phyloP scores from a whole-genome alignment of 1,139 yeast genomes.

The Yarrowia galli region DNA sequence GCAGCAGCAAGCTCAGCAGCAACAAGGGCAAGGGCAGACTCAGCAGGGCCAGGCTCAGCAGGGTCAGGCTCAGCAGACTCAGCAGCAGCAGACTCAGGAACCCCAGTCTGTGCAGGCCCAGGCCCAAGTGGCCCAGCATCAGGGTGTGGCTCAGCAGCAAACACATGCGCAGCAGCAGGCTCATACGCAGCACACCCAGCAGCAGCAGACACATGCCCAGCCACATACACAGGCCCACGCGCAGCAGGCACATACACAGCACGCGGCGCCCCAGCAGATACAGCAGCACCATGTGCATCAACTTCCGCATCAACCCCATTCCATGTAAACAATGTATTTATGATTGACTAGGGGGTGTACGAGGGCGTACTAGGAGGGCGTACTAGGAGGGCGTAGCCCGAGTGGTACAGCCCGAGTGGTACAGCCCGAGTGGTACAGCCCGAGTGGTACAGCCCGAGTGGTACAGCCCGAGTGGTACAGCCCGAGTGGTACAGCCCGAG shows the following conservation, averaged over 20 bases:
- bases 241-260: constrained; percentile 5
- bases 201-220: not conserved
- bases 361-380: not conserved
- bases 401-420: no score
- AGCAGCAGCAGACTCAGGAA: not conserved
- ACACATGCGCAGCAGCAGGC: not conserved
- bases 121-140: constrained; percentile 6
- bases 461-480: no score
- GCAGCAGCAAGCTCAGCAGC: constrained; percentile 34
- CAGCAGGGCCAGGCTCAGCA: constrained; percentile 35
- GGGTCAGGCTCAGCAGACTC: constrained; percentile 16
- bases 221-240: not conserved
- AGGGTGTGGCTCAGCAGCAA: constrained; percentile 9
- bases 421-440: no score
- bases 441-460: no score
- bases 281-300: constrained; percentile 35
- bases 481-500: no score
- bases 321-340: constrained; percentile 35
- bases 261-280: constrained; percentile 24
- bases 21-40: constrained; percentile 12
- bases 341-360: no score
- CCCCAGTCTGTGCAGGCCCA: constrained; percentile 5
- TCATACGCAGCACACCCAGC: not conserved
- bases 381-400: not conserved
- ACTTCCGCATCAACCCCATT: constrained; percentile 35